phyloP scores from a whole-genome alignment of 1,139 yeast genomes.

The Suhomyces atakaporum region DNA sequence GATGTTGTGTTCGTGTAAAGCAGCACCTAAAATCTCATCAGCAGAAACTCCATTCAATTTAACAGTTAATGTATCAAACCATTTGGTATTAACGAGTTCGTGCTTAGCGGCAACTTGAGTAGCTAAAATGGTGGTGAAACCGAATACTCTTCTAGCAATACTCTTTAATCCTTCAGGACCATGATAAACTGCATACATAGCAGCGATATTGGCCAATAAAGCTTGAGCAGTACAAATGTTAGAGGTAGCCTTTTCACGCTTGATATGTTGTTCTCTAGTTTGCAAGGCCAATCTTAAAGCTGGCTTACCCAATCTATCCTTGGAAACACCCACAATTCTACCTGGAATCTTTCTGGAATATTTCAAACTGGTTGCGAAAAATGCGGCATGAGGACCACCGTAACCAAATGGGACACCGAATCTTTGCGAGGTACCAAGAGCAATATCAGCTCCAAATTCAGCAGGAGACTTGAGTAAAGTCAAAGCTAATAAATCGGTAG shows the following conservation, averaged over 20 bases:
- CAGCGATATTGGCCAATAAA: constrained; percentile 88
- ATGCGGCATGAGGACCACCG: constrained; percentile 99
- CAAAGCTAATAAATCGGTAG: constrained; percentile 87
- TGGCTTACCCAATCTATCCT: constrained; percentile 84
- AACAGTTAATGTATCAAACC: constrained; percentile 89
- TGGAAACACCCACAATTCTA: constrained; percentile 88
- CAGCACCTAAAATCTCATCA: constrained; percentile 55
- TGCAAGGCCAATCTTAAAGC: constrained; percentile 93
- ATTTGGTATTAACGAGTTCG: constrained; percentile 56
- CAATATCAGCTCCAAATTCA: constrained; percentile 88
- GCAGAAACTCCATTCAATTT: constrained; percentile 53
- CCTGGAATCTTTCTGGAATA: constrained; percentile 95
- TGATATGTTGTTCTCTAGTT: constrained; percentile 97
- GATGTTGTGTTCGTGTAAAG: constrained; percentile 63
- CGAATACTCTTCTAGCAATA: constrained; percentile 79
- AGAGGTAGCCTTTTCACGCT: constrained; percentile 96
- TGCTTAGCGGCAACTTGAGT: constrained; percentile 51
- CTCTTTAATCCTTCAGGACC: constrained; percentile 87
- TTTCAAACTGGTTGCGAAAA: constrained; percentile 79
- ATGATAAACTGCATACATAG: constrained; percentile 95
- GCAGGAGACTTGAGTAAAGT: constrained; percentile 84
- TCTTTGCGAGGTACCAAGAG: constrained; percentile 89
- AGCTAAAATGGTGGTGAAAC: constrained; percentile 74
- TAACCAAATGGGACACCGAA: constrained; percentile 97
- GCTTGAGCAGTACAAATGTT: constrained; percentile 99